Evolutionary conservation across 495 filamentous ascomycete species (phyloP).

Genomic region (Hyaloscypha variabilis): DNA sequence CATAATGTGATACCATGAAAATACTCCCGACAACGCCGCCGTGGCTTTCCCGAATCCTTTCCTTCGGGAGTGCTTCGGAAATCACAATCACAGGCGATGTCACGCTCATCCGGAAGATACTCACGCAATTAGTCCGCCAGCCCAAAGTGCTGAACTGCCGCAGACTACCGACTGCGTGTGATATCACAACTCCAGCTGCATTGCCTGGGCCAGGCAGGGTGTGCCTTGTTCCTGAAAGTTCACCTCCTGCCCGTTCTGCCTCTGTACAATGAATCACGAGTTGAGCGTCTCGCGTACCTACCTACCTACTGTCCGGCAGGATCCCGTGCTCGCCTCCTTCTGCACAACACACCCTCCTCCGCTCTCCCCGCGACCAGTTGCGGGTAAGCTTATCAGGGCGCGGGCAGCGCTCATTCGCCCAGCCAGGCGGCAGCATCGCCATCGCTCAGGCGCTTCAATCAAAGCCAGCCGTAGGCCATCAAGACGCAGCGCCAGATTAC

Average conservation of each 20-base stretch:
- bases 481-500: background rate
- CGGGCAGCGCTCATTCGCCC: background rate
- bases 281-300: background rate
- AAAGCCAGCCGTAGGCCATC: background rate
- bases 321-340: background rate
- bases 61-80: background rate
- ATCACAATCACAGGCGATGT: background rate
- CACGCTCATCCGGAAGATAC: background rate
- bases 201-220: background rate
- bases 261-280: background rate
- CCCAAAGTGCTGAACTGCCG: background rate
- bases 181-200: background rate
- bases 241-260: background rate
- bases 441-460: background rate
- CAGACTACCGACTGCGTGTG: background rate
- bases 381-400: background rate
- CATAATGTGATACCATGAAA: background rate
- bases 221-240: background rate
- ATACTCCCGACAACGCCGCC: background rate
- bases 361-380: background rate
- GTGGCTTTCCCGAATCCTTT: background rate
- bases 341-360: background rate
- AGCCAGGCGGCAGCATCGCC: background rate
- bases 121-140: background rate
- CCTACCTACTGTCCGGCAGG: background rate